Conservation (phyloP, 768 basidiomycete species). For the Trametes cingulata region DNA sequence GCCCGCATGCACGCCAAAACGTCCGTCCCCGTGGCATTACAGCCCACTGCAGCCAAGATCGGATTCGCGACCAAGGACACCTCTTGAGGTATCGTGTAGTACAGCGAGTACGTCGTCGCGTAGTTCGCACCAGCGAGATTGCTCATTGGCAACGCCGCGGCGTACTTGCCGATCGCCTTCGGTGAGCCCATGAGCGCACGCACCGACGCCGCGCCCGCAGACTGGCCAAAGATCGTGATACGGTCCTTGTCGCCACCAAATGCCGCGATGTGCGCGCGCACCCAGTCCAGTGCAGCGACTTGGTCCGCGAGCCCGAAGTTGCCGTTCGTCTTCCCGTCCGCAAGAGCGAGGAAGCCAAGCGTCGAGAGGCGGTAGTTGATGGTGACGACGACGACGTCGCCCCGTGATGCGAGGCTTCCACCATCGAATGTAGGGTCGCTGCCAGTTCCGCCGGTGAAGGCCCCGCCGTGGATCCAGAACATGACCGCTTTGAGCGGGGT, state of each 20-base stretch:
- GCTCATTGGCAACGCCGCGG: conserved; percentile 39
- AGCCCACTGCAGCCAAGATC: conserved; percentile 42
- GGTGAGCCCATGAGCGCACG: conserved; percentile 34
- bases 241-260: conserved; percentile 58
- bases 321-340: conserved; percentile 44
- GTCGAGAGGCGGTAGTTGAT: conserved; percentile 42
- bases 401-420: conserved; percentile 44
- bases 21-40: conserved; percentile 35
- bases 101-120: conserved; percentile 50
- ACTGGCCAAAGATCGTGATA: conserved; percentile 57
- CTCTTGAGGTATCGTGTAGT: conserved; percentile 47
- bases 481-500: conserved; percentile 42
- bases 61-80: conserved; percentile 37
- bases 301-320: conserved; percentile 51
- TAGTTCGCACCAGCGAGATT: conserved; percentile 52
- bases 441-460: conserved; percentile 43
- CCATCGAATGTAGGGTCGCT: conserved; percentile 45
- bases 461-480: conserved; percentile 55
- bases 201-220: conserved; percentile 51
- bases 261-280: conserved; percentile 51
- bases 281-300: conserved; percentile 44
- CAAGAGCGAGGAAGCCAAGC: conserved; percentile 45
- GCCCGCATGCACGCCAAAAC: conserved; percentile 40
- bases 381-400: conserved; percentile 43
- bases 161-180: conserved; percentile 35